These are phyloP conservation scores for Pestalotiopsis sp. DNA, from an alignment of 2,329 filamentous ascomycete genomes.

Conservation along the genomic window DNA sequence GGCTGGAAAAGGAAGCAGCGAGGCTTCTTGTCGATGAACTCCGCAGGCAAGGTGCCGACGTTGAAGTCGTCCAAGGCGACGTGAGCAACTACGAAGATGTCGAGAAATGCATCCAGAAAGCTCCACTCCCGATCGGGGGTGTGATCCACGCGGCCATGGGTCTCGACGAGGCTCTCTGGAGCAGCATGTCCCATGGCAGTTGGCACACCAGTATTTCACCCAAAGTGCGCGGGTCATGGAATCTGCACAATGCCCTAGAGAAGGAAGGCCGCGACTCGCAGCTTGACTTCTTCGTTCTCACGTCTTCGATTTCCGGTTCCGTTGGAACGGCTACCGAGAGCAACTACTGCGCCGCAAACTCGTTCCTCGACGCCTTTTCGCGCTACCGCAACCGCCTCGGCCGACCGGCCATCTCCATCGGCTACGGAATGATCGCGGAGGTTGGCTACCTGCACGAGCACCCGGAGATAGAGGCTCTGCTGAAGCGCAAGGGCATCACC, in stretches of 20 bases:
- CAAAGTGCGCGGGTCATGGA: background rate
- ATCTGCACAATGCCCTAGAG: background rate
- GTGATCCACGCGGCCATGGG: conserved; percentile 23
- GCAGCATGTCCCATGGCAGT: background rate
- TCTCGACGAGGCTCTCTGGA: conserved; percentile 19
- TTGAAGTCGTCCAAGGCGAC: conserved; percentile 20
- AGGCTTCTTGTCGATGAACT: background rate
- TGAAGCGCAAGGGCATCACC: no score
- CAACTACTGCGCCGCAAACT: conserved; percentile 39
- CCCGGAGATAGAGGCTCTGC: no score
- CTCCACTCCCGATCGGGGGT: conserved; percentile 11
- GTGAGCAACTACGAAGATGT: conserved; percentile 16
- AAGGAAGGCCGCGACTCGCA: background rate
- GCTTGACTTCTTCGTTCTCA: conserved; percentile 36
- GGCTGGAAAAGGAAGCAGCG: background rate
- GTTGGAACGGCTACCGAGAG: conserved; percentile 33
- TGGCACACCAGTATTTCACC: background rate
- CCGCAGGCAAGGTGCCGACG: background rate
- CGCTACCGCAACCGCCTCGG: conserved; percentile 26
- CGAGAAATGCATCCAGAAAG: conserved; percentile 17
- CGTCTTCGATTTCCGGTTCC: conserved; percentile 27
- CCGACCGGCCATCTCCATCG: background rate
- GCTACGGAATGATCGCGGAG: background rate
- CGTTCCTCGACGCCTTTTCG: conserved; percentile 35
- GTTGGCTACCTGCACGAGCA: no score